Evolutionary conservation across 768 basidiomycete genomes (phyloP).

Genomic region (Auriculariales sp.): DNA sequence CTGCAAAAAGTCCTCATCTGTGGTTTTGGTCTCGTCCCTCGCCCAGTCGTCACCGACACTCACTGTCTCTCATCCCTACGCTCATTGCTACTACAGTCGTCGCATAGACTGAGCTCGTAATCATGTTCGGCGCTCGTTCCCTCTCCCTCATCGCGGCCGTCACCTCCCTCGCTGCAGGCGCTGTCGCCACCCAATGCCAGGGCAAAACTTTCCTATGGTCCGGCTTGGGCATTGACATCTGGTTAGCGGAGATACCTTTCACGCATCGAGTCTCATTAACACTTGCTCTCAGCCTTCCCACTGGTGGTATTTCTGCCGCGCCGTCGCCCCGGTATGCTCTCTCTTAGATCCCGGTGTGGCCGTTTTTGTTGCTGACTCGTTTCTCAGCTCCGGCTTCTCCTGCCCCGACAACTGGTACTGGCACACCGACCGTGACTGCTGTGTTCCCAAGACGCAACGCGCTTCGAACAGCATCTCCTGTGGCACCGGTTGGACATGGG

Average conservation of each 20-base stretch:
- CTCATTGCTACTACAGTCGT: no score
- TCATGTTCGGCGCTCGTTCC: neutral
- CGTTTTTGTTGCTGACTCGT: neutral
- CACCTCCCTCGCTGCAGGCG: neutral
- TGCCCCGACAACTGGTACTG: conserved; percentile 7
- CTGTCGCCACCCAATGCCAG: neutral
- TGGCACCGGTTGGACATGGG: neutral
- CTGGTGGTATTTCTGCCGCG: neutral
- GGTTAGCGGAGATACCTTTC: neutral
- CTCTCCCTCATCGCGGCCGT: neutral
- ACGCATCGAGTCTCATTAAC: neutral
- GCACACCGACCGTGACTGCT: neutral
- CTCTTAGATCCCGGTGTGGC: neutral
- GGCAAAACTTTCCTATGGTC: neutral
- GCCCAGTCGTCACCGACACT: no score
- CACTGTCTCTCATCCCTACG: no score
- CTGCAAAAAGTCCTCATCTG: no score
- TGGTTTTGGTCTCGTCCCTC: no score
- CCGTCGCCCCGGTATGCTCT: neutral
- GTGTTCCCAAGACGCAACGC: conserved; percentile 2
- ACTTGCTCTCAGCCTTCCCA: neutral
- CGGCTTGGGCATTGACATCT: neutral
- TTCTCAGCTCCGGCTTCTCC: neutral
- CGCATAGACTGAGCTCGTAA: no score
- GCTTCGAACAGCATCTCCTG: neutral